Evolutionary conservation across 2,329 filamentous ascomycete genomes (phyloP), one percentile per base, ranked within the genome.

Genomic region (Dryadomyces sulphureus): DNA sequence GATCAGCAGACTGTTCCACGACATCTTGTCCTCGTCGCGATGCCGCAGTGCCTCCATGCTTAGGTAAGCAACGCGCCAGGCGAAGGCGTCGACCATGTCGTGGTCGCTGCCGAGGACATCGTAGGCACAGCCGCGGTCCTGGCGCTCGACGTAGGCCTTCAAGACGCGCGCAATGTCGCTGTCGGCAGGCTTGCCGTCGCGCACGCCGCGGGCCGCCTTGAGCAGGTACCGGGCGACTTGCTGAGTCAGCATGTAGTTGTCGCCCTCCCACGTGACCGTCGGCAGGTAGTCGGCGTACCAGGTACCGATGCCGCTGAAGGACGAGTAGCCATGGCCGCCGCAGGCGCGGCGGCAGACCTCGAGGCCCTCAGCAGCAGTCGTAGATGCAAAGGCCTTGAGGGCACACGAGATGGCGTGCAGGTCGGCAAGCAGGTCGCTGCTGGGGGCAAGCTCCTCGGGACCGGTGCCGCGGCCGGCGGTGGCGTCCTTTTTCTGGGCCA

Each of bases 191-290:
- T 79, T 74, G 52, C 76, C 77, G 14, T 72, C 66, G n/a, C 85
- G 64, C 0, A 87, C 82, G 1, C 75, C 70, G 38, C 83, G 78
- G 0, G 81, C 82, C 3, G 81, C 77, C 69, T 87, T 88, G 52
- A 88, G 72, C 40, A 88, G 73, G 56, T 87, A 87, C 48, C 81
- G 74, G 3, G 80, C 79, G 3, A 87, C 82, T 64, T 88, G 83
- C 60, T 88, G 83, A 9, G 81, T 84, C 49, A 88, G 67, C 82
- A 88, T 86, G 66, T 84, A 87, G 67, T 85, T 86, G 65, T 86
- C 83, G 39, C 83, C 83, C 59, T 87, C 83, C 78, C 79, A 84
- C 9, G 81, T 84, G 4, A 68, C 64, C 3, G 62, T 65, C n/a
- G 84, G 81, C 1, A 87, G 68, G 58, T 87, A 86, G 59, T 88